phyloP scores from a whole-genome alignment of 2,329 filamentous ascomycete genomes.

The Hypoxylon sp. region DNA sequence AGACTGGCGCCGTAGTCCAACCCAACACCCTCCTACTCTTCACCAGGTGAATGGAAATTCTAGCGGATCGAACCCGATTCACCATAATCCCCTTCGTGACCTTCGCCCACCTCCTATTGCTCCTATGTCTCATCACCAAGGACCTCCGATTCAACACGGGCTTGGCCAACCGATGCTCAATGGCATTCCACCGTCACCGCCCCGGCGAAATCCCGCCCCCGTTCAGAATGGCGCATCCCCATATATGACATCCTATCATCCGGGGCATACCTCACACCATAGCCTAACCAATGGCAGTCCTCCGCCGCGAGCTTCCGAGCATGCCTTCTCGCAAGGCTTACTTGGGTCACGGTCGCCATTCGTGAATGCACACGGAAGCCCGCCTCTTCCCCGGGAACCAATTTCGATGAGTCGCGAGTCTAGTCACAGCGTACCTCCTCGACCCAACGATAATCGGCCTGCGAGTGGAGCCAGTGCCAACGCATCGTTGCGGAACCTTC shows the following conservation, averaged over 20 bases:
- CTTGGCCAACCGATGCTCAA: conserved; percentile 54
- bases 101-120: conserved; percentile 60
- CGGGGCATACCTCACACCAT: conserved; percentile 44
- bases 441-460: conserved; percentile 48
- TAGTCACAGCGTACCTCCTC: conserved; percentile 44
- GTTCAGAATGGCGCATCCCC: conserved; percentile 50
- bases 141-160: conserved; percentile 55
- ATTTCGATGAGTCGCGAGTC: conserved; percentile 45
- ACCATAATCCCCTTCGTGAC: conserved; percentile 51
- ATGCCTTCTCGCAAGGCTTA: conserved; percentile 56
- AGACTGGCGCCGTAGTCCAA: conserved; percentile 62
- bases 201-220: conserved; percentile 54
- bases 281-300: conserved; percentile 52
- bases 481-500: conserved; percentile 76
- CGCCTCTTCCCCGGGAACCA: conserved; percentile 55
- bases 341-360: conserved; percentile 54
- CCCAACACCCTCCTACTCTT: conserved; percentile 58
- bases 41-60: conserved; percentile 61
- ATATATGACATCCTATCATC: conserved; percentile 51
- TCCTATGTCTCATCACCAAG: conserved; percentile 54
- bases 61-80: conserved; percentile 42
- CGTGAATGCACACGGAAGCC: conserved; percentile 56
- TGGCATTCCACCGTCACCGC: conserved; percentile 59
- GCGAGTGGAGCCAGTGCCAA: conserved; percentile 77
- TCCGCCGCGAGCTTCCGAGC: conserved; percentile 55